Evolutionary conservation across 2,329 filamentous ascomycete genomes (phyloP), one percentile per base, ranked within the genome.

Genomic region (Cladophialophora psammophila): DNA sequence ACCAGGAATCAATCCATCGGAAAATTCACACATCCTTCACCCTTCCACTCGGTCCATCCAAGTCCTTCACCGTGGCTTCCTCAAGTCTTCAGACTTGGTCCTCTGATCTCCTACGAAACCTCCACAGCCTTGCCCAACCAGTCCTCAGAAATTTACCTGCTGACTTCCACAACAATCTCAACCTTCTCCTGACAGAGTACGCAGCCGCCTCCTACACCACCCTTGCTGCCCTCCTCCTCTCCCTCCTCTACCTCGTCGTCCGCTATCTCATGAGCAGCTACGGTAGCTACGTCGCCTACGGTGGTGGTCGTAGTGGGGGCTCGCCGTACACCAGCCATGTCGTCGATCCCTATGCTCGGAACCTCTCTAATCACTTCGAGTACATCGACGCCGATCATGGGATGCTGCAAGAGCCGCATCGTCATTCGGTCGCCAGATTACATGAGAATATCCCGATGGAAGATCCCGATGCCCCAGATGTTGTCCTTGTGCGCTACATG

Each of bases 401-500:
- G 20, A 65, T 70, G 26, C 54, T 70, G 31, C 63, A 70, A 60
- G 67, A 68, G 42, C 13, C 67, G 15, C 64, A 68, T 54, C 67
- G 69, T 15, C 64, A 65, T 9, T 69, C 70, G 1, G 36, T 60
- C 15, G 32, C 64, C 31, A 64, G 57, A 45, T 7, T 34, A 32
- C 58, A 65, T 59, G 38, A 56, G 36, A 36, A 58, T 20, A 76
- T 54, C 50, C 35, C 63, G 35, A 76, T 60, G 10, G 71, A 72
- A 50, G 75, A 77, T 36, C 78, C 80, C 5, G 69, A 73, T 32
- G 76, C 75, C 32, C 82, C 82, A 0, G 82, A 84, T 73, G 76
- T 79, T 40, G 75, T 84, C 53, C 72, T 79, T 35, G 75, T 83
- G 45, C 78, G 77, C 63, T 79, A 83, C 70, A 80, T 78, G 60